Evolutionary conservation across 495 filamentous ascomycete genomes (phyloP), one percentile per base, ranked within the genome.

Genomic region (Melanomma pulvis-pyrius): DNA sequence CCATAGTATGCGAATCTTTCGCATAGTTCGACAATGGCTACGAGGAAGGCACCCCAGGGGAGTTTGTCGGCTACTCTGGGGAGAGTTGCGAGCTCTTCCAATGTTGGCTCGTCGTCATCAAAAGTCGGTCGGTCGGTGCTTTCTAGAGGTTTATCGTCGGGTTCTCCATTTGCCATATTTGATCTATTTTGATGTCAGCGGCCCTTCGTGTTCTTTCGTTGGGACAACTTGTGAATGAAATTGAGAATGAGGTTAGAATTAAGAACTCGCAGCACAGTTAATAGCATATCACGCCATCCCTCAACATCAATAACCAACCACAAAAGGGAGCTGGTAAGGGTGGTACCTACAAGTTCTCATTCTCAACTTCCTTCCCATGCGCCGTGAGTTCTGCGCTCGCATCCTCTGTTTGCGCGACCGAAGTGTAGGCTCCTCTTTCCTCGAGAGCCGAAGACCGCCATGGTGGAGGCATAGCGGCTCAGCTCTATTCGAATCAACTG

Each of bases 1-100:
- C 71, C 71, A 48, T 74, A 74, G 52, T 74, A 74, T 5, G 69
- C 65, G 26, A 69, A 71, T 1, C 72, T 58, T 39, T 74, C 72
- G 29, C 65, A 68, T 9, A 74, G 58, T 34, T 72, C 72, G 28
- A 72, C 72, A 32, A 72, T 61, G 32, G 63, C 65, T 2, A 74
- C 61, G 13, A 70, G 56, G 39, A 69, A 74, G 2, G 70, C 67
- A 22, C 55, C 57, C 66, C 67, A 74, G 3, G 72, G 72, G 19
- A 72, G 61, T n/a, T 56, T 64, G 34, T 69, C 72, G 32, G 70
- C 47, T 1, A 74, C 67, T 25, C 56, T 30, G 7, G 62, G 66
- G 22, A 74, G 72, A 8, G 13, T 55, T 36, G 53, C 44, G 8
- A 56, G 44, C 19, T 74, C 69, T 2, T 67, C 52, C 7, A 48